phyloP scores from a whole-genome alignment of 768 basidiomycete genomes.

The Boletellus ananiceps region DNA sequence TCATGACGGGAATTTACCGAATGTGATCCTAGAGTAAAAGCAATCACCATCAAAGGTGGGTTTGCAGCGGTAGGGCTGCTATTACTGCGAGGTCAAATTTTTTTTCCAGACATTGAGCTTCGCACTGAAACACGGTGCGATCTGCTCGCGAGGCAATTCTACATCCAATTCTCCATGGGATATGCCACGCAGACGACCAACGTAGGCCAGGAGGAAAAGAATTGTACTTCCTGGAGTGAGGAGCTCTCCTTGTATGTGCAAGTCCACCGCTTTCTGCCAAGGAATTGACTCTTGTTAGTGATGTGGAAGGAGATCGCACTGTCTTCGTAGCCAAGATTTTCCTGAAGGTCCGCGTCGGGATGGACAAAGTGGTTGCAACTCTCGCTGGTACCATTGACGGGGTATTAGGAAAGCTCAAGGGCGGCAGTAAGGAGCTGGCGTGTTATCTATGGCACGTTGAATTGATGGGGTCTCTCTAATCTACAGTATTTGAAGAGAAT shows the following conservation, averaged over 20 bases:
- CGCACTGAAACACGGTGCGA: not conserved
- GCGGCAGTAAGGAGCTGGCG: not conserved
- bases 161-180: not conserved
- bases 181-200: not conserved
- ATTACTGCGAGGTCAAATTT: too few relatives aligned
- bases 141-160: not conserved
- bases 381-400: not conserved
- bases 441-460: not conserved
- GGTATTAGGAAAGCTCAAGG: not conserved
- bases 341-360: not conserved
- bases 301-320: not conserved
- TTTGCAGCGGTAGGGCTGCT: too few relatives aligned
- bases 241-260: not conserved
- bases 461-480: not conserved
- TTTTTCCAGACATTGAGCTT: conserved; percentile 7
- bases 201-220: not conserved
- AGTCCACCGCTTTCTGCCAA: not conserved
- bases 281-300: not conserved
- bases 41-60: conserved; percentile 2
- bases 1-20: not conserved
- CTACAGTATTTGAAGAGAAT: too few relatives aligned
- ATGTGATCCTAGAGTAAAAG: not conserved
- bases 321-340: not conserved
- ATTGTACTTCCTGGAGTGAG: not conserved
- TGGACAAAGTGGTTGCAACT: not conserved